Base-by-base conservation (phyloP, 2,329 filamentous ascomycete species). In the Curvularia spicifera region DNA sequence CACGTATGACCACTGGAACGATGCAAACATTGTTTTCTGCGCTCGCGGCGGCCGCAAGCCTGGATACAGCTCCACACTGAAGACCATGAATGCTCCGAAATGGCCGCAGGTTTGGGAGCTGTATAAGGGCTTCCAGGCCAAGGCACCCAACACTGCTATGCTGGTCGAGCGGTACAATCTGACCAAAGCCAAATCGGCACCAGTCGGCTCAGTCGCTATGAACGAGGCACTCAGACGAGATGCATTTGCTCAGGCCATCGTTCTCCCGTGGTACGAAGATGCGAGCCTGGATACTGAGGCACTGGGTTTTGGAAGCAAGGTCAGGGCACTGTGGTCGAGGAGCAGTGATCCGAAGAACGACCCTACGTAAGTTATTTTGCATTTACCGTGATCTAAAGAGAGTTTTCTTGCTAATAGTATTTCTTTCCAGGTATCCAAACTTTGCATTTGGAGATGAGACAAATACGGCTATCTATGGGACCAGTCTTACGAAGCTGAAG, bases 41-140 rank as follows among this genome's bases (percentile, higher is more conserved):
- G 51, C 52, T 2, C 66, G 67, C 2, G 78, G 75, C 7, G 77
- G 65, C 1, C 76, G 78, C 45, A 81, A 81, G 62, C 78, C 78
- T 1, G 69, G 76, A 5, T 79, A 72, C 60, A 72, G 69, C 51
- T 71, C 71, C 0, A 71, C 70, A 5, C 65, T 80, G 44, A 69
- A 67, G 7, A 67, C 58, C 18, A 72, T 81, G 72, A 65, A 71
- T 31, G 65, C 78, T 0, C 37, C 65, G 0, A 72, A 71, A n/a
- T 81, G 78, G 78, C 73, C 71, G 5, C 59, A 71, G 24, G 68
- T 79, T 31, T 81, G 77, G 76, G 66, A 79, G 45, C 61, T 76
- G 28, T 80, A 78, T 60, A 68, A 58, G 22, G 62, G 53, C 1
- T 81, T 80, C 65, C 70, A 77, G 54, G 60, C 67, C 20, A 69